Evolutionary conservation across 1,139 yeast species (phyloP), one percentile per base, ranked within the genome.

Genomic region (Yamadazyma siamensis): DNA sequence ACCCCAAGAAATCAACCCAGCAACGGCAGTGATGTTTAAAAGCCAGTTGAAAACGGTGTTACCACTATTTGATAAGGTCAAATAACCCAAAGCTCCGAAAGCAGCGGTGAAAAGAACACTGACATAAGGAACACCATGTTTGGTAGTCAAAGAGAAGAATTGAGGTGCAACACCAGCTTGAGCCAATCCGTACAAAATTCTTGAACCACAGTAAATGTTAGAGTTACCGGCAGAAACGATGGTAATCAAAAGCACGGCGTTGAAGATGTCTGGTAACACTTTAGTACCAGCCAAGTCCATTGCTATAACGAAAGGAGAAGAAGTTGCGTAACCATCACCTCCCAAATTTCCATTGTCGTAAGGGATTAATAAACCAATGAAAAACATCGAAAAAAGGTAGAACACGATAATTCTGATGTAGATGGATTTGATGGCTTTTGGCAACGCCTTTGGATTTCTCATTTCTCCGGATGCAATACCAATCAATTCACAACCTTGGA

Each of bases 391-490:
- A 11, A 83, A 68, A 50, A 89, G 78, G 69, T 85, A 89, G 54
- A 89, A 84, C 35, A 87, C 62, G 41, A 85, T 57, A 45, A 89
- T 86, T 59, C 96, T 76, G 63, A 77, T 73, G 44, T 87, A 76
- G 21, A 87, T 94, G 51, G 84, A 84, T 48, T 80, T 76, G 49
- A 86, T 84, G 19, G 96, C 96, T 37, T 73, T 71, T 35, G 96
- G 96, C 31, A 89, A 85, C 10, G 94, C 71, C 43, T 75, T 77
- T 35, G 96, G 96, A 57, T 85, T 83, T 29, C 75, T 71, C 29
- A 91, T 75, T 61, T 89, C 96, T 53, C 95, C 95, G 13, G 94
- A 91, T 4, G 95, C 77, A 34, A 89, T 75, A 46, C 95, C 96
- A 18, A 85, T 84, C 44, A 85, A 71, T 59, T 89, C 96, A 39